These are phyloP conservation scores for Tricholoma saponaceum DNA, from an alignment of 768 basidiomycete genomes.

Conservation along the genomic window DNA sequence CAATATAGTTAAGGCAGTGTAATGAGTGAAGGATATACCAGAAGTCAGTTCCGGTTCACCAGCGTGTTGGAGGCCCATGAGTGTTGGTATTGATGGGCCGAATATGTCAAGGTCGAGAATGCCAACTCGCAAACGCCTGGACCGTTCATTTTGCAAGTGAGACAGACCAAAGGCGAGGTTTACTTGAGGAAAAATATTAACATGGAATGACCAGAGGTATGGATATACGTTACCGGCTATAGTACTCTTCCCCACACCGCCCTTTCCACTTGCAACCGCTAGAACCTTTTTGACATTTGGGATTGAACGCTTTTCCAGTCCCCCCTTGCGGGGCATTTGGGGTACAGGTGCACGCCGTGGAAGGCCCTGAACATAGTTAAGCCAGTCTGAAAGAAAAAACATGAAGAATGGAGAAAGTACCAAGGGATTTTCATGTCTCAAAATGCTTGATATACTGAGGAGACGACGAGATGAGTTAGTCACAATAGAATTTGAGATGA, in stretches of 20 bases:
- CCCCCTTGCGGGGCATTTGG: slow-evolving; percentile 57
- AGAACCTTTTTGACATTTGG: slow-evolving; percentile 71
- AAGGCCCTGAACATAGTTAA: slow-evolving; percentile 13
- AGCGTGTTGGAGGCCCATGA: slow-evolving; percentile 81
- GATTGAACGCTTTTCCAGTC: slow-evolving; percentile 52
- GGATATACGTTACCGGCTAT: slow-evolving; percentile 61
- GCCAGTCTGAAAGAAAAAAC: background rate
- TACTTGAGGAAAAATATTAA: slow-evolving; percentile 36
- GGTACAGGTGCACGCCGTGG: slow-evolving; percentile 40
- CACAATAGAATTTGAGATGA: too few species aligned
- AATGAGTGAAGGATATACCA: slow-evolving; percentile 37
- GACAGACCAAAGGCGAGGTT: slow-evolving; percentile 80
- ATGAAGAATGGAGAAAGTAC: slow-evolving; percentile 1
- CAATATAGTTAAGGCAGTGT: background rate
- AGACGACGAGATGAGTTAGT: slow-evolving; percentile 8
- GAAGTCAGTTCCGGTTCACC: slow-evolving; percentile 77
- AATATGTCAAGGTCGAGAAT: slow-evolving; percentile 94
- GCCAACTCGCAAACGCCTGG: slow-evolving; percentile 62
- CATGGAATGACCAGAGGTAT: background rate
- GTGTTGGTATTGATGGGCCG: slow-evolving; percentile 88
- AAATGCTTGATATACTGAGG: slow-evolving; percentile 5
- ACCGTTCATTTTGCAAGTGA: slow-evolving; percentile 31
- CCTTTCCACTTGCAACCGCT: slow-evolving; percentile 88
- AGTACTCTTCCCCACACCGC: slow-evolving; percentile 96
- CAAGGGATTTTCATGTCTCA: slow-evolving; percentile 16